A percentile compares a stretch with the other conserved stretches of the same genome.
phyloP scores from a whole-genome alignment of 1,139 yeast species.

The Magnusiomyces paraingens region DNA sequence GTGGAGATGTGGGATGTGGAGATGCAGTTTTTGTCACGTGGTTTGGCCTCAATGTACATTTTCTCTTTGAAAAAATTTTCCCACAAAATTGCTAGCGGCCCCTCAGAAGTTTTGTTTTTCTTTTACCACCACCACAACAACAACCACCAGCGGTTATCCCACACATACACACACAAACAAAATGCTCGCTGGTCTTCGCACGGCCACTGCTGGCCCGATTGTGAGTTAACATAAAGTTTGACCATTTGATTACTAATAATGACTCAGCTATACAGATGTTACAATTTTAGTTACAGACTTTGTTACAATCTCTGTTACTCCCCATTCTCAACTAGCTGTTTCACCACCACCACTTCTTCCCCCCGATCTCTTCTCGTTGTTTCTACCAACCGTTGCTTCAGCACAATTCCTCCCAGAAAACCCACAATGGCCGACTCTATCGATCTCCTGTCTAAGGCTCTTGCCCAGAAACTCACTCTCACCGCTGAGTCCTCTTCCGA shows the following conservation, averaged over 20 bases:
- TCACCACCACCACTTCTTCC: neutral
- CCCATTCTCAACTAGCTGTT: neutral
- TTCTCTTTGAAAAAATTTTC: too few relatives aligned
- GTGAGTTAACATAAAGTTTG: conserved; percentile 7
- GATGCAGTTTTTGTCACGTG: too few relatives aligned
- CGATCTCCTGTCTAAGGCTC: conserved; percentile 25
- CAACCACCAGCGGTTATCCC: too few relatives aligned
- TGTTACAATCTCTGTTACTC: neutral
- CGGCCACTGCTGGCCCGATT: too few relatives aligned
- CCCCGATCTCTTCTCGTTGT: neutral
- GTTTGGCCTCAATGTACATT: too few relatives aligned
- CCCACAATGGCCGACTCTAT: conserved; percentile 17
- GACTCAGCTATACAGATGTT: neutral
- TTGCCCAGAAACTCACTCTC: conserved; percentile 24
- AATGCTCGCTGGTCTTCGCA: too few relatives aligned
- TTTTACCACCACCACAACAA: too few relatives aligned
- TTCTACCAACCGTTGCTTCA: neutral
- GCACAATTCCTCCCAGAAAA: neutral
- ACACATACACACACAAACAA: too few relatives aligned
- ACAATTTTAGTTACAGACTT: neutral
- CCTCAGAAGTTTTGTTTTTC: too few relatives aligned
- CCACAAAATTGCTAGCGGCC: too few relatives aligned
- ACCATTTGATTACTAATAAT: conserved; percentile 1
- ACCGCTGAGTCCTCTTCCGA: conserved; percentile 19
- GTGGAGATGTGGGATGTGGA: too few relatives aligned